phyloP scores from a whole-genome alignment of 805 yeast species.

The Candida silvatica region DNA sequence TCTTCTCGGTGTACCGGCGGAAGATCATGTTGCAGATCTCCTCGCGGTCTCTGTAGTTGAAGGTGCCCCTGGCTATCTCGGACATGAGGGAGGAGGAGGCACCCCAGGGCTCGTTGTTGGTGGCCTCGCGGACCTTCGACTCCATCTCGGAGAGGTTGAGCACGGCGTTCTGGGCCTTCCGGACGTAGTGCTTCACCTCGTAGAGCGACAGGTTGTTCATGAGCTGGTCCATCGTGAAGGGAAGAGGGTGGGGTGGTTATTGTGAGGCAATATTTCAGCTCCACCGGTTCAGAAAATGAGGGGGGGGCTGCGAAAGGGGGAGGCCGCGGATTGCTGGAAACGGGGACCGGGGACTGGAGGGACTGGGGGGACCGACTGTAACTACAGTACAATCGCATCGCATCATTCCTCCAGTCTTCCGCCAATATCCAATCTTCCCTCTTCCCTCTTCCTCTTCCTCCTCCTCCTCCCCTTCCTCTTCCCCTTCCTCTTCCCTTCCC shows the following conservation, averaged over 20 bases:
- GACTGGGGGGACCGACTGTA: no score
- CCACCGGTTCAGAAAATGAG: neutral
- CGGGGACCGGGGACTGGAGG: no score
- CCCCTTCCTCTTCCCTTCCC: no score
- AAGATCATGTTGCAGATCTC: conserved; percentile 71
- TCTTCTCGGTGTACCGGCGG: conserved; percentile 89
- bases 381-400: no score
- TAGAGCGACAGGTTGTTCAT: conserved; percentile 80
- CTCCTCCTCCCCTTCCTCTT: no score
- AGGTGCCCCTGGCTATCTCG: conserved; percentile 91
- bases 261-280: no score
- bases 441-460: no score
- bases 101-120: conserved; percentile 99
- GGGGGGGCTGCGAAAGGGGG: neutral
- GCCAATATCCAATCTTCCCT: no score
- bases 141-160: conserved; percentile 94
- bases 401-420: no score
- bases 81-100: conserved; percentile 88
- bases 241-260: no score
- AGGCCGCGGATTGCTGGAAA: no score
- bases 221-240: conserved; percentile 66
- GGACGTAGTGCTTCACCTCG: conserved; percentile 94
- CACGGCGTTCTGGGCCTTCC: conserved; percentile 95
- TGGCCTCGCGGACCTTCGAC: conserved; percentile 93
- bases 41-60: conserved; percentile 73